A percentile compares a stretch with the other conserved stretches of the same genome.
These are phyloP conservation scores for Penicillium chermesinum DNA, from an alignment of 495 filamentous ascomycete genomes.

Conservation along the genomic window DNA sequence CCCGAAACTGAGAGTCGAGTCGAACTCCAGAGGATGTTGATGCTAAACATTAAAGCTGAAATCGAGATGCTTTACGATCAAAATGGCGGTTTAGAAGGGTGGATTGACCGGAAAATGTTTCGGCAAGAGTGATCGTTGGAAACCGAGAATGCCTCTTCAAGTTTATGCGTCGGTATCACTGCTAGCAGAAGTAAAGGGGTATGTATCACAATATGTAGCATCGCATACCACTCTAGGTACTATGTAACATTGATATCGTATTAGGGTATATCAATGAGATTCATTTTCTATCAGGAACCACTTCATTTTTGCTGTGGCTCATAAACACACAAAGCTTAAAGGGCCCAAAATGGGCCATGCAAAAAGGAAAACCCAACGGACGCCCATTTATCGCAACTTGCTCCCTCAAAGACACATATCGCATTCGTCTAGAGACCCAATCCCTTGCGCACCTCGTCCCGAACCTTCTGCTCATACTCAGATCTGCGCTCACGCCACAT, in stretches of 20 bases:
- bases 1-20: constrained; percentile 49
- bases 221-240: too few species aligned
- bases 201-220: not conserved
- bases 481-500: constrained; percentile 89
- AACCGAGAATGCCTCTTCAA: not conserved
- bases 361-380: constrained; percentile 13
- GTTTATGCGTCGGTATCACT: not conserved
- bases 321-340: not conserved
- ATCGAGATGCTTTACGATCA: constrained; percentile 72
- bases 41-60: constrained; percentile 83
- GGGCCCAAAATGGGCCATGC: constrained; percentile 11
- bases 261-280: not conserved
- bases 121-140: constrained; percentile 13
- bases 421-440: constrained; percentile 46
- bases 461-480: constrained; percentile 83
- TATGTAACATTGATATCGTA: too few species aligned
- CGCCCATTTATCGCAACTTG: constrained; percentile 19
- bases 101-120: constrained; percentile 54
- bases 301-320: not conserved
- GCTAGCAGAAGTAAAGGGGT: not conserved
- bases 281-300: constrained; percentile 8
- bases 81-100: constrained; percentile 52
- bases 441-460: constrained; percentile 69
- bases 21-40: constrained; percentile 81
- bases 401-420: constrained; percentile 3